Base-by-base conservation (phyloP, 257 asterid genomes). In the Solanum pennellii region DNA sequence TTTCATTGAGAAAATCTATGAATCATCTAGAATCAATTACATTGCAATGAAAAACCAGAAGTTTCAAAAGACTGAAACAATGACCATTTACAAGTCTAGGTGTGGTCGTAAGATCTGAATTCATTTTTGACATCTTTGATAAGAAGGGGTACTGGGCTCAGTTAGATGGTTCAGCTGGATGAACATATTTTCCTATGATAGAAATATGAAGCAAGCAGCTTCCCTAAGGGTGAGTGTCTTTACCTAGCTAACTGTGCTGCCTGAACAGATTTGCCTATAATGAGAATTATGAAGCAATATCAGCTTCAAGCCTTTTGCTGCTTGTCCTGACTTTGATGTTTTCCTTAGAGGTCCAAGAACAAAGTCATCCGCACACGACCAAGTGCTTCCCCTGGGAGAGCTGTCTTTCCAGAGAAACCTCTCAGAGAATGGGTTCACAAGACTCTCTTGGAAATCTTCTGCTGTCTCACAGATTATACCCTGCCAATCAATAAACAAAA, bases 381-480 rank as follows among this genome's bases (percentile, higher is more conserved):
- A 95, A 52, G 97, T 92, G 37, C 91, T 93, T 79, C 98, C 98
- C 82, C 91, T 87, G 3, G 98, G 95, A 39, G 97, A 92, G 83
- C 98, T 93, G 23, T 92, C 88, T 33, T 87, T 72, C 89, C 94
- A 94, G 89, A 94, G 86, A 88, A 92, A 95, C 87, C 98, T 92
- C 20, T 90, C 84, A 6, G 97, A 95, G 83, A 94, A 92, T 7
- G 96, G 97, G 87, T 92, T 93, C 87, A 94, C 95, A 49, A 94
- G 92, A 89, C 94, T 92, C 90, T 92, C 83, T 3, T 95, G 93
- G 73, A 94, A 96, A 31, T 94, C 96, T 87, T 89, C 89, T 23
- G 93, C 95, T 39, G 95, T 92, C 93, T 96, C 98, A 33, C 98
- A 94, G 20, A 87, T 82, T 72, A 96, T 90, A 59, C 98, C 98